Conservation (phyloP, 1,139 yeast genomes). For the Protomyces macrosporus region DNA sequence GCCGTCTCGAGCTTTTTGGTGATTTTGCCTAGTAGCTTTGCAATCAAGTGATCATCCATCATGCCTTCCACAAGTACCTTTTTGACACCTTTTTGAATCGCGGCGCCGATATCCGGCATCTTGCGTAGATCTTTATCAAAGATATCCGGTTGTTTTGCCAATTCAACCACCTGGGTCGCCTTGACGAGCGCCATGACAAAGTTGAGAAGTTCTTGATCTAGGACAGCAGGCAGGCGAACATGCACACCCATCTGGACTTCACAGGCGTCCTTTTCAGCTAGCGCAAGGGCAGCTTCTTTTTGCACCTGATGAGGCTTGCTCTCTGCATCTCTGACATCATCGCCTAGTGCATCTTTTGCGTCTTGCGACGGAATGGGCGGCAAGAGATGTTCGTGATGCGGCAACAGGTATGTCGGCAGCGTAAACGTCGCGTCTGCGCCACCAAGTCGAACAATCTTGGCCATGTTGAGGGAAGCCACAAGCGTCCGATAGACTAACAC, state of each 20-base stretch:
- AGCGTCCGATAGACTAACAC: constrained; percentile 12
- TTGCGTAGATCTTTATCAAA: constrained; percentile 10
- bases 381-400: constrained; percentile 23
- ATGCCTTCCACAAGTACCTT: constrained; percentile 21
- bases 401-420: constrained; percentile 19
- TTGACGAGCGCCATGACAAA: constrained; percentile 19
- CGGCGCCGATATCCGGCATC: neutral
- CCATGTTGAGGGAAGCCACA: neutral
- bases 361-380: constrained; percentile 6
- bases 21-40: constrained; percentile 17
- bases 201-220: constrained; percentile 23
- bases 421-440: constrained; percentile 24
- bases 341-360: neutral
- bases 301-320: constrained; percentile 12
- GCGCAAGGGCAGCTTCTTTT: constrained; percentile 1
- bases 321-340: constrained; percentile 11
- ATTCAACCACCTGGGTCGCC: constrained; percentile 19
- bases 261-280: constrained; percentile 14
- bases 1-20: constrained; percentile 22
- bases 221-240: constrained; percentile 18
- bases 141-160: constrained; percentile 7
- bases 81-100: constrained; percentile 12
- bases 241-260: constrained; percentile 19
- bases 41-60: constrained; percentile 19
- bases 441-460: constrained; percentile 10